A percentile compares a stretch with the other conserved stretches of the same genome.
phyloP scores from a whole-genome alignment of 2,329 filamentous ascomycete genomes.

The Cyanodermella asteris region DNA sequence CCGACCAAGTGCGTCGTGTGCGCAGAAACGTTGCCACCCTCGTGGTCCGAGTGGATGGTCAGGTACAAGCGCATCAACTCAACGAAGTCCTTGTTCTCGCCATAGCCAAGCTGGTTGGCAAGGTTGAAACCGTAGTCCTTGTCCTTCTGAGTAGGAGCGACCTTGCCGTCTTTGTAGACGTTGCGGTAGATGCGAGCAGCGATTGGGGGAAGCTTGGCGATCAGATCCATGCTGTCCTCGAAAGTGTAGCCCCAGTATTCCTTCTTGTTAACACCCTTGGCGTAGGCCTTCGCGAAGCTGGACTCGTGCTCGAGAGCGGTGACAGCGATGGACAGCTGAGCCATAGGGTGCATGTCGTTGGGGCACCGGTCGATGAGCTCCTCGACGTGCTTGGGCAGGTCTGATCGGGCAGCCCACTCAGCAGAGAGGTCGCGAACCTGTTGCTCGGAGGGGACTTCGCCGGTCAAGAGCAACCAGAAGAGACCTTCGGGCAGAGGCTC shows the following conservation, averaged over 20 bases:
- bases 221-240: slow-evolving; percentile 99
- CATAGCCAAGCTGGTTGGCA: slow-evolving; percentile 96
- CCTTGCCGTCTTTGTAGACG: slow-evolving; percentile 99
- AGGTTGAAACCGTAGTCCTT: slow-evolving; percentile 99
- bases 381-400: slow-evolving; percentile 93
- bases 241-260: slow-evolving; percentile 99
- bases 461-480: slow-evolving; percentile 98
- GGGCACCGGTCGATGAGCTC: slow-evolving; percentile 99
- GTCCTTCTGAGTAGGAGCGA: slow-evolving; percentile 86
- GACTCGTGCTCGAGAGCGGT: slow-evolving; percentile 97
- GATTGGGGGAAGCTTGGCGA: slow-evolving; percentile 97
- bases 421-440: slow-evolving; percentile 96
- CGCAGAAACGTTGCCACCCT: slow-evolving; percentile 95
- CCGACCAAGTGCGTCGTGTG: slow-evolving; percentile 98
- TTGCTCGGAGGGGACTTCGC: slow-evolving; percentile 92
- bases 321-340: slow-evolving; percentile 94
- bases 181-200: slow-evolving; percentile 99
- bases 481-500: slow-evolving; percentile 97
- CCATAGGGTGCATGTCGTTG: slow-evolving; percentile 97
- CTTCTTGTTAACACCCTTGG: slow-evolving; percentile 97
- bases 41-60: slow-evolving; percentile 99
- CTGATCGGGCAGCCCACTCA: slow-evolving; percentile 94
- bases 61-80: slow-evolving; percentile 98
- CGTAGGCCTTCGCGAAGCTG: slow-evolving; percentile 93
- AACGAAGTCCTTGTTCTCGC: slow-evolving; percentile 85